These are phyloP conservation scores for Chromera velia DNA, from an alignment of 73 alveolate genomes.

Conservation along the genomic window DNA sequence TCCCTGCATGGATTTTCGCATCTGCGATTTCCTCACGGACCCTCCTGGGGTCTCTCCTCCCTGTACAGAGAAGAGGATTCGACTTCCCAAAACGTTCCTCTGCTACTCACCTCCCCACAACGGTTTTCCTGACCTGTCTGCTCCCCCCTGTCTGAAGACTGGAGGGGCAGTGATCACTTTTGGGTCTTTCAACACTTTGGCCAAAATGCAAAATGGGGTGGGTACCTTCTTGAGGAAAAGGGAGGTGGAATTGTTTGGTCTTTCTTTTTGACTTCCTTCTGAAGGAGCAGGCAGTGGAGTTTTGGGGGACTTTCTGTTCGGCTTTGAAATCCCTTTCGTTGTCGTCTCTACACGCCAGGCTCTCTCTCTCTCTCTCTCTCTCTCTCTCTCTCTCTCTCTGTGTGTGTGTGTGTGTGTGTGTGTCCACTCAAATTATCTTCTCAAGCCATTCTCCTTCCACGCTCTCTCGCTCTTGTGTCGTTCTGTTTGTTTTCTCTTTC, in stretches of 20 bases:
- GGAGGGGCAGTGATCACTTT: conserved; percentile 14
- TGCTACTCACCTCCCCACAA: conserved; percentile 32
- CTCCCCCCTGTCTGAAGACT: not conserved
- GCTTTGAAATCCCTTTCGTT: not conserved
- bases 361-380: too few species aligned
- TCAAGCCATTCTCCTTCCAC: too few species aligned
- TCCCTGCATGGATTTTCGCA: not conserved
- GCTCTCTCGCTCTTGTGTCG: too few species aligned
- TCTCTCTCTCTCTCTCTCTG: too few species aligned
- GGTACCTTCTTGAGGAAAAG: not conserved
- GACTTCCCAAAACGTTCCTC: conserved; percentile 11
- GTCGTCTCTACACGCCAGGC: too few species aligned
- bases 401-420: too few species aligned
- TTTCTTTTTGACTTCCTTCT: too few species aligned
- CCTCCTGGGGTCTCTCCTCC: not conserved
- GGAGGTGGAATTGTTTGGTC: too few species aligned
- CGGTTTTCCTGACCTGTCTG: conserved; percentile 9
- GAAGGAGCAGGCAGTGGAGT: too few species aligned
- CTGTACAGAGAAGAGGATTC: not conserved
- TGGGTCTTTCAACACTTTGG: conserved; percentile 31
- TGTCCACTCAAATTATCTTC: too few species aligned
- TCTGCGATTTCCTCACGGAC: not conserved
- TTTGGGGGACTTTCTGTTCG: too few species aligned
- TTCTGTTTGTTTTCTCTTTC: not conserved
- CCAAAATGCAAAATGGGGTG: not conserved